These are phyloP conservation scores for Diaporthe ilicicola DNA, from an alignment of 2,329 filamentous ascomycete species.

Conservation along the genomic window DNA sequence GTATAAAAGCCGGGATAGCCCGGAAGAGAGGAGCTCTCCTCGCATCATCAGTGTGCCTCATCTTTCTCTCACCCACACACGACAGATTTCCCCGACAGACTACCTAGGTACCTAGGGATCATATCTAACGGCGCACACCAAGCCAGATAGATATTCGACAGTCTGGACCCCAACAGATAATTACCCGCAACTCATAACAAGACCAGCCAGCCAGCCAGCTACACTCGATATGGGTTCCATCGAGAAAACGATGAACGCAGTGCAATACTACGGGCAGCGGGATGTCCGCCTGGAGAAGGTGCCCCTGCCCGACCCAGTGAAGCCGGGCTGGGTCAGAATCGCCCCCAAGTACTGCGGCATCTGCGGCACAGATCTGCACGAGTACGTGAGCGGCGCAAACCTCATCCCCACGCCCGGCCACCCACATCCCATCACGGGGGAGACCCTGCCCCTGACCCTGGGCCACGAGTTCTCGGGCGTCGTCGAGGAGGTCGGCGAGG, in stretches of 20 bases:
- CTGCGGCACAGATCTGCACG: conserved; percentile 46
- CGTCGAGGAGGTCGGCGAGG: conserved; percentile 62
- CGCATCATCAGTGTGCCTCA: not conserved
- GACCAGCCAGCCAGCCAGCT: not conserved
- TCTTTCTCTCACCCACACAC: not conserved
- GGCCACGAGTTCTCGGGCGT: conserved; percentile 71
- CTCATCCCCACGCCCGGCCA: conserved; percentile 41
- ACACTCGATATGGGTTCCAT: not conserved
- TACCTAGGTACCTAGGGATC: no score
- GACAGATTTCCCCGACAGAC: not conserved
- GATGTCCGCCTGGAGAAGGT: conserved; percentile 33
- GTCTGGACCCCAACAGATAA: not conserved
- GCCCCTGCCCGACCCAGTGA: conserved; percentile 24
- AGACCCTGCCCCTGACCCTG: conserved; percentile 63
- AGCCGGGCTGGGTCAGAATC: conserved; percentile 37
- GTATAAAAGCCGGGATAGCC: conserved; percentile 17
- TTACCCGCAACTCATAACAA: not conserved
- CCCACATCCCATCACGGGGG: conserved; percentile 65
- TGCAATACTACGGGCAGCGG: conserved; percentile 31
- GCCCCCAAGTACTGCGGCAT: conserved; percentile 45
- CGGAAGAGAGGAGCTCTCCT: not conserved
- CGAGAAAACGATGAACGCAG: conserved; percentile 31
- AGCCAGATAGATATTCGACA: not conserved
- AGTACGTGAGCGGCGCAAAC: conserved; percentile 42
- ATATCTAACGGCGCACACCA: not conserved